Conservation (phyloP, 106 monocot species). For the Apostasia ramifera region DNA sequence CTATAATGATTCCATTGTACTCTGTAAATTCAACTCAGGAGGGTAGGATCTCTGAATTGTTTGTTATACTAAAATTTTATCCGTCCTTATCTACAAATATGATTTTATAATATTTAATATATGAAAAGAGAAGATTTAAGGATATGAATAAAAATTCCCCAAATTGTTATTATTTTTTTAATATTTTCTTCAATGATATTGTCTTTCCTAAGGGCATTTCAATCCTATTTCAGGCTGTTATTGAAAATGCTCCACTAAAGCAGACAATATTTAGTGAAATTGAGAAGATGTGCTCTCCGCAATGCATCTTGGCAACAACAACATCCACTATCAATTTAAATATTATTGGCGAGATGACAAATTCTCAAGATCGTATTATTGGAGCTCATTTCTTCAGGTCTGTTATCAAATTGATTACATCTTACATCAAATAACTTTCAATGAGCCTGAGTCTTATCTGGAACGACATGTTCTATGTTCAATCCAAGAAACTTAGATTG, state of each 20-base stretch:
- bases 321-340: slow-evolving; percentile 78
- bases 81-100: too few species aligned
- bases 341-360: slow-evolving; percentile 66
- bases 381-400: slow-evolving; percentile 95
- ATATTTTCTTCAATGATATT: background rate
- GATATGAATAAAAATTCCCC: too few species aligned
- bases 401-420: background rate
- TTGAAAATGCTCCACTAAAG: slow-evolving; percentile 74
- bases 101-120: too few species aligned
- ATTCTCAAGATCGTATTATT: slow-evolving; percentile 71
- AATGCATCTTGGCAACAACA: slow-evolving; percentile 89
- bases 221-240: slow-evolving; percentile 48
- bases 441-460: too few species aligned
- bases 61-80: too few species aligned
- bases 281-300: slow-evolving; percentile 59
- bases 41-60: too few species aligned
- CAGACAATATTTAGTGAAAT: slow-evolving; percentile 85
- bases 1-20: too few species aligned
- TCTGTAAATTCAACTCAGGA: too few species aligned
- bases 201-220: background rate
- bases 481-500: too few species aligned
- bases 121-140: too few species aligned
- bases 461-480: too few species aligned
- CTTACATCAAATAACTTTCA: too few species aligned
- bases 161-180: background rate